Evolutionary conservation across 2,329 filamentous ascomycete species (phyloP), one percentile per base, ranked within the genome.

Genomic region (Colletotrichum melonis): DNA sequence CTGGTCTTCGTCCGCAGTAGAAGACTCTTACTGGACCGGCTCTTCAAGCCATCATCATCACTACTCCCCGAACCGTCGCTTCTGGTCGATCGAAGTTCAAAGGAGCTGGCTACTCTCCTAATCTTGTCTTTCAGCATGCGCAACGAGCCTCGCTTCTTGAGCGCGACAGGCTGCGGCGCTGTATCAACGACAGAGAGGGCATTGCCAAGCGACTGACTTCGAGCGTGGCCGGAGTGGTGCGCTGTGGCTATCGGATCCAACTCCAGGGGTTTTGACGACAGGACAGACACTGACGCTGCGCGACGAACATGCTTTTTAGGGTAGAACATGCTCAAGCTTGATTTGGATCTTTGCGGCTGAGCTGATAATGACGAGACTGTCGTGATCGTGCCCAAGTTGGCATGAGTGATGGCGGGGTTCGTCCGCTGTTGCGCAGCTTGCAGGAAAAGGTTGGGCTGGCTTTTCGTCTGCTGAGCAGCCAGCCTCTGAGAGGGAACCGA

Each of bases 91-190:
- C 71, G 71, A 3, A 73, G 60, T 52, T 73, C 71, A 22, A 73
- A 70, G 4, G 71, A 69, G 62, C 71, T 73, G 9, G 71, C 71
- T n/a, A 73, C 71, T 5, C 71, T 60, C 6, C 71, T 62, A 3
- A 73, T 62, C 38, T 66, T 73, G 11, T 73, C 71, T 30, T 63
- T 73, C 0, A 73, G 30, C 7, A 42, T 42, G 0, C 71, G 67
- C 1, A 73, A 14, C 1, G 71, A 73, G 35, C 71, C 63, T 14
- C 71, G 35, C 30, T 71, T 73, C 3, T 35, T 28, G 0, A 73
- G 14, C 4, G 28, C 49, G 1, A 42, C 56, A 1, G 42, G 60
- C 2, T 55, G 67, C 1, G 38, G 11, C 19, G 46, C 16, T 3
- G 49, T 12, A 1, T 71, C 71, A 11, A 46, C 4, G 2, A 55